Percentiles rank a stretch among this genome's conserved stretches.
Conservation (phyloP, 2,329 filamentous ascomycete species). For the Spiromastix sp. region DNA sequence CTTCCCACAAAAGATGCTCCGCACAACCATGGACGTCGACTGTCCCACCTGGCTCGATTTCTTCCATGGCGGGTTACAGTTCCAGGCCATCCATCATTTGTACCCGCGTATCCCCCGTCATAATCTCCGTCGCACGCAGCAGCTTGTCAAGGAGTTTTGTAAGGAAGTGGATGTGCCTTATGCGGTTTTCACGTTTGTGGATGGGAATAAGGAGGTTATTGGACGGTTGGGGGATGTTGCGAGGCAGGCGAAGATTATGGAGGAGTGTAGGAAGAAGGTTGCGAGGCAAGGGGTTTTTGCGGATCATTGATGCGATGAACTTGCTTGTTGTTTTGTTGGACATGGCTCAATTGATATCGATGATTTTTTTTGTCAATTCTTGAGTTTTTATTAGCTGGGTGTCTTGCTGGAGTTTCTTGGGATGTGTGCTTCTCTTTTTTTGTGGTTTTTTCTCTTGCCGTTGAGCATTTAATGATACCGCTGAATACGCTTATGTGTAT, state of each 20-base stretch:
- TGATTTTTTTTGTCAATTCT: not conserved
- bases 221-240: conserved; percentile 66
- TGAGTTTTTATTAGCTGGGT: not conserved
- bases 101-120: conserved; percentile 77
- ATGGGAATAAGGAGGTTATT: conserved; percentile 74
- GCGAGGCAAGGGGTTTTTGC: conserved; percentile 12
- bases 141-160: conserved; percentile 70
- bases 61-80: conserved; percentile 79
- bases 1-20: conserved; percentile 81
- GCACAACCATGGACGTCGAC: conserved; percentile 89
- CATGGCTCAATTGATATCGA: not conserved
- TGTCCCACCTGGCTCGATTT: conserved; percentile 83
- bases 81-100: conserved; percentile 80
- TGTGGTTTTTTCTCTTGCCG: no score
- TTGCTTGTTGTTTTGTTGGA: not conserved
- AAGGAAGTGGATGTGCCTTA: conserved; percentile 75
- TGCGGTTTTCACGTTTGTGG: conserved; percentile 72
- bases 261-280: conserved; percentile 55
- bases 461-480: no score
- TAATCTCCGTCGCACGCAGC: conserved; percentile 66
- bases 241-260: conserved; percentile 65
- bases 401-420: not conserved
- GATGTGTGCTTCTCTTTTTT: no score
- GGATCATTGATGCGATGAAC: conserved; percentile 13
- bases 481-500: no score